Evolutionary conservation across 495 filamentous ascomycete genomes (phyloP), one percentile per base, ranked within the genome.

Genomic region (Pyronema omphalodes): DNA sequence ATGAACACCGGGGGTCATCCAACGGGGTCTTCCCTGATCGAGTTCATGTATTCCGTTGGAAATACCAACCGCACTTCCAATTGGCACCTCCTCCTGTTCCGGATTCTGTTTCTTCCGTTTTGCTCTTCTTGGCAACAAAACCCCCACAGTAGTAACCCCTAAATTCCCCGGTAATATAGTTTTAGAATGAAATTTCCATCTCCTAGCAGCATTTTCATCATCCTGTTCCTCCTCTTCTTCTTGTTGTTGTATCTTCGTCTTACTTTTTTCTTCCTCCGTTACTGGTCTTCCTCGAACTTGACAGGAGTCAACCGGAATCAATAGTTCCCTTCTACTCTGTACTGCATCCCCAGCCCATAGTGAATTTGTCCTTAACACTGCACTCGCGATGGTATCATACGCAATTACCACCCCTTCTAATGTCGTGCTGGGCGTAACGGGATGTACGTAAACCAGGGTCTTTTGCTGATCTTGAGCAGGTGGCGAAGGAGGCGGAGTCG

Each of bases 331-430:
- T 40, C 87, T 79, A 51, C 78, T 76, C 64, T 94, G 88, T 37
- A 94, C 82, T 53, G 76, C 82, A 64, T 95, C 93, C 55, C 85
- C 85, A 7, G 86, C 84, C 91, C 91, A 96, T 59, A 98, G 76
- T 14, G 89, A 78, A 63, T 98, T 98, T 23, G 86, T 83, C 64
- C 86, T 88, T 19, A 83, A 71, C 54, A 98, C 83, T 0, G 84
- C 72, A 29, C 83, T 79, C 44, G 83, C 74, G 55, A 81, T 77
- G 60, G 87, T 94, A 57, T 83, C 83, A 67, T 91, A 98, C 56
- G 79, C 83, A 43, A 98, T 85, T 23, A 85, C 83, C 15, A 98
- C 81, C 2, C 91, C 88, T 0, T 86, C 86, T 54, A 94, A 78
- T 9, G 85, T 94, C 63, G 96, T 93, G 34, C 74, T 74, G 4